These are phyloP conservation scores for Candida verbasci DNA, from an alignment of 805 yeast genomes.

Conservation along the genomic window DNA sequence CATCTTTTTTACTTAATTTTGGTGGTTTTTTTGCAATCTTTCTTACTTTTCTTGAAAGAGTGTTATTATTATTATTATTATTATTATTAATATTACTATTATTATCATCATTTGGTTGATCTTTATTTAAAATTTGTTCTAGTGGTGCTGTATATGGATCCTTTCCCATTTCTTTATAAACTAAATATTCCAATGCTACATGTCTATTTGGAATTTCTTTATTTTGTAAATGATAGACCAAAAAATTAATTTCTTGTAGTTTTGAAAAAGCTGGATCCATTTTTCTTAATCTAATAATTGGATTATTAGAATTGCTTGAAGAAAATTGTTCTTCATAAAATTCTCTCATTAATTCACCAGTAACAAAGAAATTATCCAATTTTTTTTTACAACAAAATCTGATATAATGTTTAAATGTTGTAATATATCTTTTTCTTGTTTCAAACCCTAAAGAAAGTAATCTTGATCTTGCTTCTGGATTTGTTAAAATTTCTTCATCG, in stretches of 20 bases:
- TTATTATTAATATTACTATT: neutral
- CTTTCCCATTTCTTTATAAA: constrained; percentile 10
- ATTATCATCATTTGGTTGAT: no score
- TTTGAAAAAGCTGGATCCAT: constrained; percentile 15
- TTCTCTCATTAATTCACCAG: constrained; percentile 13
- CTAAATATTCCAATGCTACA: constrained; percentile 11
- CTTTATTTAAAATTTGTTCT: no score
- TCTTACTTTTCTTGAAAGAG: neutral
- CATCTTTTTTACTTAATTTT: neutral
- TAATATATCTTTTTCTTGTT: constrained; percentile 13
- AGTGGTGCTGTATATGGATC: no score
- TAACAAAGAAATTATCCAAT: constrained; percentile 11
- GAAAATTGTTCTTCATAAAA: constrained; percentile 14
- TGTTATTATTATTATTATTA: neutral
- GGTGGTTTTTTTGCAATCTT: neutral
- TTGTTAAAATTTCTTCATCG: constrained; percentile 12
- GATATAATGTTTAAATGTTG: constrained; percentile 13
- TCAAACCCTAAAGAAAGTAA: constrained; percentile 12
- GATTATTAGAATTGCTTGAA: constrained; percentile 9
- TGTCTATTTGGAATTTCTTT: constrained; percentile 13
- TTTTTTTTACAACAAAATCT: constrained; percentile 12
- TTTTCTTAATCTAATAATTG: constrained; percentile 12
- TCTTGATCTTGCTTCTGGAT: constrained; percentile 12
- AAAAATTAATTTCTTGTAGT: constrained; percentile 13
- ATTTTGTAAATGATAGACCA: constrained; percentile 11